Base-by-base conservation (phyloP, 768 basidiomycete genomes). In the Amanita pseudoporphyria region DNA sequence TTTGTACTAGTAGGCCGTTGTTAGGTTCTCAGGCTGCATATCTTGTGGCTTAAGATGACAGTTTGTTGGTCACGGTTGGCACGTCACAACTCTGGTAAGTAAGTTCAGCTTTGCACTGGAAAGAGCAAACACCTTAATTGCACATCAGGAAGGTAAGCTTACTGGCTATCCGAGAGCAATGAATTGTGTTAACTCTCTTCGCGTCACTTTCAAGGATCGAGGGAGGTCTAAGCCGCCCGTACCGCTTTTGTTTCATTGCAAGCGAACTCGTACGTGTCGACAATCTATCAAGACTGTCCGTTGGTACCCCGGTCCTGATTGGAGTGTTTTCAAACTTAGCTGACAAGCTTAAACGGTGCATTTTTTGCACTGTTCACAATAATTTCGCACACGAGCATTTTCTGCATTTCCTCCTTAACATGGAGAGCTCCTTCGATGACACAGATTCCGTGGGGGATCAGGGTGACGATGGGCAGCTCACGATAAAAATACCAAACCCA, bases 401-500 rank as follows among this genome's bases (percentile, higher is more conserved):
- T n/a, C 10, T 28, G 26, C 13, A 14, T 16, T 13, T 16, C 7
- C 41, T 33, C 14, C 35, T 35, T 39, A 38, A 38, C 49, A 67
- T 67, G 65, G 54, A 71, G 36, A 61, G 65, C 10, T 58, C 66
- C 32, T 62, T 58, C 43, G 65, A 71, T 30, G 70, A 67, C 41
- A 58, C 58, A 57, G 68, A 69, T 54, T 65, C 66, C 28, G 57
- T 62, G 22, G 69, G 64, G 52, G 71, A 71, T 49, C 55, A 60
- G 50, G 64, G 65, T 51, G 76, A 74, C 61, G 76, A 78, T 59
- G 67, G 67, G 43, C 76, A 74, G 53, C 69, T 82, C 56, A 81
- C 74, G 41, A 81, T 83, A 57, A 71, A 76, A 52, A 83, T 84
- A 55, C 81, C 82, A 2, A 82, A 81, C 57, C 77, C 78, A 31